These are phyloP conservation scores for Trifolium repens DNA, from an alignment of 306 rosid species.

Conservation along the genomic window DNA sequence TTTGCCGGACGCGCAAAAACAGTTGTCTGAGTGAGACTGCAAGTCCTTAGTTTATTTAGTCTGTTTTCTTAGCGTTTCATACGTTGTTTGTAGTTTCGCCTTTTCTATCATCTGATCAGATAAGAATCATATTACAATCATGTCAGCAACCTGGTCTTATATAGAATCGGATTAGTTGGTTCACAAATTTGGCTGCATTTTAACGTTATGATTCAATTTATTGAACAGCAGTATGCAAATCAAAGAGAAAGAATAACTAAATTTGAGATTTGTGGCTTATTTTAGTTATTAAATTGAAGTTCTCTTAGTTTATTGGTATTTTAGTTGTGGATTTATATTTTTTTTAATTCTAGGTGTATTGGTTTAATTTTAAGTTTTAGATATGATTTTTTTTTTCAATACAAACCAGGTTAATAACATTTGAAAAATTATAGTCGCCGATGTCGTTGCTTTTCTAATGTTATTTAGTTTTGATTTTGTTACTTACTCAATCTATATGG, in stretches of 20 bases:
- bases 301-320: slow-evolving; percentile 3
- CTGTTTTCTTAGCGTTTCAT: slow-evolving; percentile 20
- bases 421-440: not conserved
- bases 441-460: not conserved
- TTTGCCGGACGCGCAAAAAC: slow-evolving; percentile 29
- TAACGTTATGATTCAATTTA: not conserved
- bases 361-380: not conserved
- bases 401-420: not conserved
- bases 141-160: slow-evolving; percentile 4
- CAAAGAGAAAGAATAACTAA: slow-evolving; percentile 24
- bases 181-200: slow-evolving; percentile 35
- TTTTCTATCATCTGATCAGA: slow-evolving; percentile 19
- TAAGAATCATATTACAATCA: not conserved
- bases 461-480: slow-evolving; percentile 2
- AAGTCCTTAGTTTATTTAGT: slow-evolving; percentile 15
- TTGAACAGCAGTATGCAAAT: slow-evolving; percentile 3
- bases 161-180: slow-evolving; percentile 1
- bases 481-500: not conserved
- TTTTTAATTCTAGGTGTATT: slow-evolving; percentile 6
- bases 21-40: slow-evolving; percentile 45
- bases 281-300: slow-evolving; percentile 20
- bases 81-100: slow-evolving; percentile 18
- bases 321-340: slow-evolving; percentile 17
- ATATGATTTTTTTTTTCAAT: slow-evolving; percentile 7
- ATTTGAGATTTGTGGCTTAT: not conserved